phyloP scores from a whole-genome alignment of 1,284 basidiomycete genomes.

The Ceratobasidium sp. region DNA sequence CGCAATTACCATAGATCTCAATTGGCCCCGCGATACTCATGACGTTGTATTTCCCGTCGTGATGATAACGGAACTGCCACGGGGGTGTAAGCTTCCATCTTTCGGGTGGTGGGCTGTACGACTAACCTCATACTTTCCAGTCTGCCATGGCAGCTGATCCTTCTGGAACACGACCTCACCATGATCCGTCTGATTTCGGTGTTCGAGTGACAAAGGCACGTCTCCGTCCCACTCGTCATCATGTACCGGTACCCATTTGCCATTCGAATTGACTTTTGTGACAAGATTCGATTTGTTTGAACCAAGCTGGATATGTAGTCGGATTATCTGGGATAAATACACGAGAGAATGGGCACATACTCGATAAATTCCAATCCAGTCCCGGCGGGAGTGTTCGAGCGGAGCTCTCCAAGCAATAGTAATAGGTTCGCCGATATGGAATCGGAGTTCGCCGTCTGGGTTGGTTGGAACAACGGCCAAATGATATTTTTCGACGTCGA shows the following conservation, averaged over 20 bases:
- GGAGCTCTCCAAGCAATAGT: constrained; percentile 88
- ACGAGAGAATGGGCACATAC: constrained; percentile 51
- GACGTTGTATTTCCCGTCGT: constrained; percentile 96
- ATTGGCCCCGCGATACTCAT: constrained; percentile 84
- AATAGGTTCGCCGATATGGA: constrained; percentile 92
- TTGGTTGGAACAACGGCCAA: constrained; percentile 65
- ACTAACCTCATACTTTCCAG: constrained; percentile 85
- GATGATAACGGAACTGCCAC: constrained; percentile 78
- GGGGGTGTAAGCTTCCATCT: too few species aligned
- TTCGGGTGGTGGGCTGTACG: too few species aligned
- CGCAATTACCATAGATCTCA: constrained; percentile 80
- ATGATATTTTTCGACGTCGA: constrained; percentile 81
- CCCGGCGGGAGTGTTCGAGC: constrained; percentile 84
- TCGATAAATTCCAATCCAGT: constrained; percentile 96
- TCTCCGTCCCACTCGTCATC: constrained; percentile 95
- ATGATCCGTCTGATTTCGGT: constrained; percentile 52
- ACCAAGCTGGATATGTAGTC: constrained; percentile 64
- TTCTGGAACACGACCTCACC: constrained; percentile 81
- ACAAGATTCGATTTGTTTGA: constrained; percentile 83
- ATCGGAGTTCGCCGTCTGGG: constrained; percentile 62
- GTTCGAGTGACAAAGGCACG: constrained; percentile 61
- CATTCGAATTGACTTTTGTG: constrained; percentile 86
- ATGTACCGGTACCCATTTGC: constrained; percentile 94
- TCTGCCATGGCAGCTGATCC: constrained; percentile 83
- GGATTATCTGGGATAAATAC: not conserved